A percentile compares a stretch with the other conserved stretches of the same genome.
These are phyloP conservation scores for Withania somnifera DNA, from an alignment of 305 asterid genomes.

Conservation along the genomic window DNA sequence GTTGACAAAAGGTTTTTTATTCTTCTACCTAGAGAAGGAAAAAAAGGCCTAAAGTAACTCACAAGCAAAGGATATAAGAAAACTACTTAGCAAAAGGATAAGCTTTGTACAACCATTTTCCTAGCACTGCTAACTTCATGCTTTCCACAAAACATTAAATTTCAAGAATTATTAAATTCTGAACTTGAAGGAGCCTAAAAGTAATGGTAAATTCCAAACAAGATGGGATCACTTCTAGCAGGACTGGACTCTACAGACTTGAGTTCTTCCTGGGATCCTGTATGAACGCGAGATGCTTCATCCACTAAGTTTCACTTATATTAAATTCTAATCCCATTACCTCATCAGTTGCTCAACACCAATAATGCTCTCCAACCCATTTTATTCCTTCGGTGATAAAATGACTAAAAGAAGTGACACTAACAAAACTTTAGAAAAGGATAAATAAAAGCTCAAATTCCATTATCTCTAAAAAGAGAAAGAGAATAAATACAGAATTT, in stretches of 20 bases:
- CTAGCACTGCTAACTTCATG: too few species aligned
- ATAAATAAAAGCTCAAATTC: background rate
- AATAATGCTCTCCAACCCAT: background rate
- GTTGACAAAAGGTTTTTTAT: background rate
- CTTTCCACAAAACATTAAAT: too few species aligned
- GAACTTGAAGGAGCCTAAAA: background rate
- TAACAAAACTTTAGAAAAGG: background rate
- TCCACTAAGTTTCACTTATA: rapidly evolving
- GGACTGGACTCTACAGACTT: too few species aligned
- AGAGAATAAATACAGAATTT: background rate
- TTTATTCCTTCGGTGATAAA: background rate
- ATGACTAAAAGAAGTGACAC: background rate
- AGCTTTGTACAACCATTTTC: too few species aligned
- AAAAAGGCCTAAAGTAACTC: too few species aligned
- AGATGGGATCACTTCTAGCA: too few species aligned
- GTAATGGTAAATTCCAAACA: too few species aligned
- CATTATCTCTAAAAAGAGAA: background rate
- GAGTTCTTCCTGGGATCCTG: background rate
- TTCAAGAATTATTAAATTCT: too few species aligned
- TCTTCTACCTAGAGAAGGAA: background rate
- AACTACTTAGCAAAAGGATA: too few species aligned
- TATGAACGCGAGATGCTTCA: too few species aligned
- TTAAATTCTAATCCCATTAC: background rate
- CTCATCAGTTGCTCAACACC: background rate
- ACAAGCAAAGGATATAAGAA: too few species aligned